Evolutionary conservation across 1,284 basidiomycete species (phyloP), one percentile per base, ranked within the genome.

Genomic region (Cryptococcus maquisensis): DNA sequence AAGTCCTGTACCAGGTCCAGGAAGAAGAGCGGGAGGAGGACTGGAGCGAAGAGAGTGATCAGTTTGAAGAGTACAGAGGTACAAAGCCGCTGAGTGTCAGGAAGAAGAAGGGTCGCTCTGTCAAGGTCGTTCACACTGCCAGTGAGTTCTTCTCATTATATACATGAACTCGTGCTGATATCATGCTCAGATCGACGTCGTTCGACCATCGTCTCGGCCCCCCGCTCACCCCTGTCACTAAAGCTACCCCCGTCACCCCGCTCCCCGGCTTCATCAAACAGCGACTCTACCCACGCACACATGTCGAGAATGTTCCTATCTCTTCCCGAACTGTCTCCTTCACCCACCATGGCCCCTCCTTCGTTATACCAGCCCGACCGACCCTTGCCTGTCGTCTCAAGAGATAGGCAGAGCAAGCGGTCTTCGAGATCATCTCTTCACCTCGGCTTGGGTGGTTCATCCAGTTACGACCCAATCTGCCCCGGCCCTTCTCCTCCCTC

Each of bases 371-470:
- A 32, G 28, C 28, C 28, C 28, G 10, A 32, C 57, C n/a, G 38
- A 40, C 37, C 42, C 53, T 63, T 15, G 23, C 26, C 26, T 21
- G 18, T 45, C 12, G 10, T 10, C 13, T 28, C 39, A 16, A 38
- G 12, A 18, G n/a, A 38, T 40, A 32, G 37, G 13, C 28, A 32
- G 10, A 6, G 28, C 28, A 38, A 46, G 20, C 48, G 51, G 23
- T 51, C 43, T 23, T 56, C 50, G 21, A 39, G 50, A 13, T 57
- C 55, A 2, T 49, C 51, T 20, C 39, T 57, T 12, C 64, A 66
- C 36, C 59, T 71, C 13, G 66, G 68, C 10, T 52, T 68, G 12
- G 65, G 66, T n/a, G 35, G 52, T 21, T 65, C 67, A 49, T 43
- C 53, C 3, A 43, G 57, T 12, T 65, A 57, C 52, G 67, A 64